Percentiles rank a stretch among this genome's conserved stretches.
phyloP scores from a whole-genome alignment of 129 eudicot species.

The Centella asiatica region DNA sequence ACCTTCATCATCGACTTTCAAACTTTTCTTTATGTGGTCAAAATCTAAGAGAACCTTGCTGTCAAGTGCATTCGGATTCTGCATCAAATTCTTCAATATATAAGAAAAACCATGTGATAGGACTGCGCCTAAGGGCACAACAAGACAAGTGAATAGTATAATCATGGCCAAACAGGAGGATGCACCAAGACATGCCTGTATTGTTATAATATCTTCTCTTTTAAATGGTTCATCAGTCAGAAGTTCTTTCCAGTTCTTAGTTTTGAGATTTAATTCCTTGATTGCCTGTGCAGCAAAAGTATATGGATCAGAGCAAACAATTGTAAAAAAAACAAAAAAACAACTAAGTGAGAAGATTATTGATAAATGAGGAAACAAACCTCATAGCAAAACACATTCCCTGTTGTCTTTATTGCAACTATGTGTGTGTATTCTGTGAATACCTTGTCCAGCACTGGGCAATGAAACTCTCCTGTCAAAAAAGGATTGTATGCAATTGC shows the following conservation, averaged over 20 bases:
- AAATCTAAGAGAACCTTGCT: conserved; percentile 71
- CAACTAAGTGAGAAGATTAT: neutral
- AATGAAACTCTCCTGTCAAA: conserved; percentile 77
- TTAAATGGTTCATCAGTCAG: conserved; percentile 90
- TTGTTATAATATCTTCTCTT: conserved; percentile 74
- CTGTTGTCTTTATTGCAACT: conserved; percentile 89
- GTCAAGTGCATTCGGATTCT: conserved; percentile 91
- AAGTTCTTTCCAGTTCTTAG: conserved; percentile 98
- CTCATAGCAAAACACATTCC: conserved; percentile 97
- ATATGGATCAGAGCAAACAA: neutral
- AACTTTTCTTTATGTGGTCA: conserved; percentile 82
- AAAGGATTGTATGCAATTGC: neutral
- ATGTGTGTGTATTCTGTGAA: conserved; percentile 97
- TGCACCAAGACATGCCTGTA: conserved; percentile 47
- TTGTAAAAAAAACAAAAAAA: neutral
- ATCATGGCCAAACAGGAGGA: conserved; percentile 6
- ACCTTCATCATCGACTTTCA: conserved; percentile 96
- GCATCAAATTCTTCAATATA: conserved; percentile 7
- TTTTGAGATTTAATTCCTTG: conserved; percentile 85
- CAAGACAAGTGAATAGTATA: neutral
- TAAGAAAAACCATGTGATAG: neutral
- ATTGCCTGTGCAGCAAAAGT: conserved; percentile 44
- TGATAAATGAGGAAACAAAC: conserved; percentile 22
- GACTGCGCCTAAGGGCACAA: neutral
- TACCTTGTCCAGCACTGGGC: conserved; percentile 95